These are phyloP conservation scores for Apiospora koreana DNA, from an alignment of 2,329 filamentous ascomycete genomes.

Conservation along the genomic window DNA sequence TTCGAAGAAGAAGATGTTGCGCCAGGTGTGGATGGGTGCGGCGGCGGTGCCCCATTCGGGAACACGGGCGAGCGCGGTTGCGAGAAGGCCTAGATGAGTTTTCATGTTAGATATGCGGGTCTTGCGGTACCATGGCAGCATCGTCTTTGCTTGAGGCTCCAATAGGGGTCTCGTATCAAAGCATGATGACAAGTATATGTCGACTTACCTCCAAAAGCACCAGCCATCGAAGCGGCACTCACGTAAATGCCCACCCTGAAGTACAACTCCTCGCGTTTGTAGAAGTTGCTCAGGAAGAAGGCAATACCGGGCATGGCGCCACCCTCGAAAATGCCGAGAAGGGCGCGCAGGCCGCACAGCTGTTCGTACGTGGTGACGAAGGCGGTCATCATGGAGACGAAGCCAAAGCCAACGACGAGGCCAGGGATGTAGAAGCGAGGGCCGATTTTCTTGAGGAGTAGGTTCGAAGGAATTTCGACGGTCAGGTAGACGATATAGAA, in stretches of 20 bases:
- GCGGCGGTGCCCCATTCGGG: constrained; percentile 50
- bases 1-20: constrained; percentile 66
- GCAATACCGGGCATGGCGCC: constrained; percentile 60
- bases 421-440: constrained; percentile 54
- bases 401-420: constrained; percentile 56
- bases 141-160: neutral
- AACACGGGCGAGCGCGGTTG: constrained; percentile 51
- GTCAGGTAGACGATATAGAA: constrained; percentile 60
- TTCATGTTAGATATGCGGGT: neutral
- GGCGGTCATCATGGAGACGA: constrained; percentile 54
- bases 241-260: constrained; percentile 59
- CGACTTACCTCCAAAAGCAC: constrained; percentile 50
- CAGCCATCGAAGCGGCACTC: constrained; percentile 54
- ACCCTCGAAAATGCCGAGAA: constrained; percentile 57
- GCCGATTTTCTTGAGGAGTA: constrained; percentile 54
- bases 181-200: neutral
- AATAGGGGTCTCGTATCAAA: neutral
- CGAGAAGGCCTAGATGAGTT: constrained; percentile 42
- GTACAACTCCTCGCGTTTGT: constrained; percentile 56
- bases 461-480: constrained; percentile 57
- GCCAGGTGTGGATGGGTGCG: constrained; percentile 49
- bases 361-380: constrained; percentile 51
- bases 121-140: neutral
- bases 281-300: constrained; percentile 58
- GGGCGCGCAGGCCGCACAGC: constrained; percentile 47